phyloP scores from a whole-genome alignment of 1,139 yeast species.

The Fermentozyma sake region DNA sequence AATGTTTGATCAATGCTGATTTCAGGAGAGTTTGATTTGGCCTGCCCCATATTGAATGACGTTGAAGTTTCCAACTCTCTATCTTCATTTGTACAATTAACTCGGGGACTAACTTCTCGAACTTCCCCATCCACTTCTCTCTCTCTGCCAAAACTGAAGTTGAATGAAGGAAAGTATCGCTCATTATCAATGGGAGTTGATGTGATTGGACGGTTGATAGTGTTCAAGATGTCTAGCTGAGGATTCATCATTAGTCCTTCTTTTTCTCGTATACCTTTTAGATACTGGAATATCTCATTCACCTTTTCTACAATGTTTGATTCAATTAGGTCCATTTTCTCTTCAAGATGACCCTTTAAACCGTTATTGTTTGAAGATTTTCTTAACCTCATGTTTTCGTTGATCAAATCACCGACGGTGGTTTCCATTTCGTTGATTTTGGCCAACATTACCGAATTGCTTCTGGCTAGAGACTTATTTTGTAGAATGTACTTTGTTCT shows the following conservation, averaged over 20 bases:
- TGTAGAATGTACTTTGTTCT: slow-evolving; percentile 22
- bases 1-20: too few species aligned
- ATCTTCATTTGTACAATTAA: too few species aligned
- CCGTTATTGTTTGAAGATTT: slow-evolving; percentile 5
- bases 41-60: too few species aligned
- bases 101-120: too few species aligned
- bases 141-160: too few species aligned
- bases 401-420: slow-evolving; percentile 13
- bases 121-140: too few species aligned
- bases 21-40: too few species aligned
- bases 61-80: too few species aligned
- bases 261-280: slow-evolving; percentile 27
- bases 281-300: slow-evolving; percentile 38
- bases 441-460: slow-evolving; percentile 47
- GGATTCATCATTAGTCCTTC: slow-evolving; percentile 24
- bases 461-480: slow-evolving; percentile 52
- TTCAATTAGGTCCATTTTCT: slow-evolving; percentile 33
- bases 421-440: slow-evolving; percentile 50
- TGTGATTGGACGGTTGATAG: slow-evolving; percentile 13
- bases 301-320: slow-evolving; percentile 37
- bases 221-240: slow-evolving; percentile 13
- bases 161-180: too few species aligned
- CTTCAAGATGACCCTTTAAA: slow-evolving; percentile 7
- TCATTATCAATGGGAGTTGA: slow-evolving; percentile 25
- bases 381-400: slow-evolving; percentile 11